Percentiles rank a stretch among this genome's conserved stretches.
phyloP scores from a whole-genome alignment of 2,329 filamentous ascomycete genomes.

The Monosporascus sp. region DNA sequence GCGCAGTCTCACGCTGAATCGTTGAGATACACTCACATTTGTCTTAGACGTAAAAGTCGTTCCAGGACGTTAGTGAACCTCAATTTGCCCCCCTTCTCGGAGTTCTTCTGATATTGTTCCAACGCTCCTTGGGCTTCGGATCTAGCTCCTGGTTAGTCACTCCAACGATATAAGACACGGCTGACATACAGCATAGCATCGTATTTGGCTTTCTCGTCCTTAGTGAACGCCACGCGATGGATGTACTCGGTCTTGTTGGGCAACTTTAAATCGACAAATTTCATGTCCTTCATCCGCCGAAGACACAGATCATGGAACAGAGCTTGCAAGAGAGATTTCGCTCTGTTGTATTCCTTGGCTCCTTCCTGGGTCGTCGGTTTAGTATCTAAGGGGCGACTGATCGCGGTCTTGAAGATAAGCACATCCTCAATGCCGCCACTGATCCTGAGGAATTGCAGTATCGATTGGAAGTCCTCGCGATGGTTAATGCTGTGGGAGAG shows the following conservation, averaged over 20 bases:
- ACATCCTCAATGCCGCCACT: conserved; percentile 69
- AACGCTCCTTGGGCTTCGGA: conserved; percentile 70
- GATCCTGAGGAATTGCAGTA: conserved; percentile 71
- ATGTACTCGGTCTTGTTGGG: conserved; percentile 74
- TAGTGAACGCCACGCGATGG: conserved; percentile 66
- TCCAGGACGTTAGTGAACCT: conserved; percentile 74
- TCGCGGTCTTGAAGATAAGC: conserved; percentile 66
- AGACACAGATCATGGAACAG: conserved; percentile 79
- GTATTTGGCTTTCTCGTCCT: conserved; percentile 73
- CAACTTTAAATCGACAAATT: conserved; percentile 75
- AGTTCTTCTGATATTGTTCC: conserved; percentile 49
- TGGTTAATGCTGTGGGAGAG: conserved; percentile 59
- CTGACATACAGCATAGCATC: conserved; percentile 59
- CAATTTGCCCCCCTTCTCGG: conserved; percentile 37
- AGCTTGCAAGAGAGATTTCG: conserved; percentile 62
- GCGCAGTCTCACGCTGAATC: conserved; percentile 21
- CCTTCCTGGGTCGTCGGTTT: conserved; percentile 6
- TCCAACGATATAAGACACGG: conserved; percentile 1
- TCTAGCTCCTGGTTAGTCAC: conserved; percentile 32
- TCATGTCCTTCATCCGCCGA: conserved; percentile 81
- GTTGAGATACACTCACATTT: conserved; percentile 46
- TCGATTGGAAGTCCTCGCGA: conserved; percentile 73
- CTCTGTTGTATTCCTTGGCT: conserved; percentile 43
- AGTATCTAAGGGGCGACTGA: conserved; percentile 61
- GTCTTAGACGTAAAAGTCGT: conserved; percentile 73